Evolutionary conservation across 139 green algal species (phyloP), one percentile per base, ranked within the genome.

Genomic region (Astrephomene gubernaculifera): DNA sequence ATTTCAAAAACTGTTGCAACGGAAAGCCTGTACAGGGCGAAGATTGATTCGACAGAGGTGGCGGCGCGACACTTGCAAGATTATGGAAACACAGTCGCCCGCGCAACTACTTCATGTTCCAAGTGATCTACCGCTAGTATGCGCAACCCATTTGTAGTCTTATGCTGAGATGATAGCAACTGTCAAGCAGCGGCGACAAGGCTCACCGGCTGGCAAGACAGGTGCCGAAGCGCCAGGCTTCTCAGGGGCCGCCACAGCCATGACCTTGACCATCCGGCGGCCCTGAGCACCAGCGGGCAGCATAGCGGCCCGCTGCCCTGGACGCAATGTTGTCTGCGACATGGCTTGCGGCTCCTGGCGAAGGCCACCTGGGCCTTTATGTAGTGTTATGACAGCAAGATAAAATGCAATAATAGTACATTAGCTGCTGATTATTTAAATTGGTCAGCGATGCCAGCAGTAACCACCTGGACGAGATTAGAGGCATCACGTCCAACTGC

Each of bases 191-290:
- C 64, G 9, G 21, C 64, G 10, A 31, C 17, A 49, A 36, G 5
- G n/a, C 76, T 25, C 76, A 83, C 76, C 76, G 60, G 76, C 76
- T 60, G 76, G 76, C 10, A 83, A 60, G 12, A 41, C 76, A 31
- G 76, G 76, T 17, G 76, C 60, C 41, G 60, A 36, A 35, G 60
- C 1, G 2, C 14, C 6, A 35, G 76, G 39, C 76, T 83, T 83
- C 43, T 83, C 76, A 17, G 76, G 60, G 21, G 76, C 76, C 33
- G 76, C 24, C 0, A 72, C 76, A 4, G 76, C 76, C 31, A 52
- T 52, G 29, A 83, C 54, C 36, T 57, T 83, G 3, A 72, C 60
- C 60, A 25, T 7, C 3, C 41, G 76, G 4, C 76, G 60, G 35
- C 76, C 60, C 41, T 68, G 43, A 14, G 38, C 5, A 36, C 22